Evolutionary conservation across 2,329 filamentous ascomycete genomes (phyloP).

Genomic region (Fusarium sp.): DNA sequence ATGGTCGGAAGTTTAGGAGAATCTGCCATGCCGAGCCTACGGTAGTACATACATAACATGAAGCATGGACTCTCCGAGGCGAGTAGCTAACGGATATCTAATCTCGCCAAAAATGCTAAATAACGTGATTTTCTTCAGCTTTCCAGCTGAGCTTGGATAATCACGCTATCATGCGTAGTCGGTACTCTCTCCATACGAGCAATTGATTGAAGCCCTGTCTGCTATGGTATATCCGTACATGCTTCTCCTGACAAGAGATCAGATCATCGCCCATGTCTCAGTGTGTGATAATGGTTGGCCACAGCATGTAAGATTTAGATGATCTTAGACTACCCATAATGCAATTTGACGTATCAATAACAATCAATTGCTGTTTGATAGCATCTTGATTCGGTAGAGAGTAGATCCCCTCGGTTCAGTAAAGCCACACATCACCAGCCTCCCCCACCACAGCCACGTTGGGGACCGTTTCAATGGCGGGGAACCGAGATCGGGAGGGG

Average conservation of each 20-base stretch:
- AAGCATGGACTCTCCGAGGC: slow-evolving; percentile 17
- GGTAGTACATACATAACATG: neutral
- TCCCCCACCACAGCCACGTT: slow-evolving; percentile 43
- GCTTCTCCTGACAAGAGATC: neutral
- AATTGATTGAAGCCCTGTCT: neutral
- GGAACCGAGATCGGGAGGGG: slow-evolving; percentile 42
- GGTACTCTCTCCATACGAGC: neutral
- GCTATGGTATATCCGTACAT: neutral
- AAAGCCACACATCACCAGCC: slow-evolving; percentile 40
- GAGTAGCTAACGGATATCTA: slow-evolving; percentile 4
- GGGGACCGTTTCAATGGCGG: slow-evolving; percentile 27
- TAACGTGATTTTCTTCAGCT: slow-evolving; percentile 32
- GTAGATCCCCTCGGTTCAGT: neutral
- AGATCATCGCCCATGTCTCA: too few species aligned
- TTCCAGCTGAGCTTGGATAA: slow-evolving; percentile 10
- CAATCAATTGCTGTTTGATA: neutral
- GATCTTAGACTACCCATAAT: neutral
- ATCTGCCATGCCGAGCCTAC: slow-evolving; percentile 35
- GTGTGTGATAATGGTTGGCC: neutral
- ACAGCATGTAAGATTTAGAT: neutral
- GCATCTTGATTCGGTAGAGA: neutral
- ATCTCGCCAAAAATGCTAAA: slow-evolving; percentile 38
- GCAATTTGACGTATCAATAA: neutral
- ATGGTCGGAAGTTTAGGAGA: slow-evolving; percentile 29
- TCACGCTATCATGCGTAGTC: slow-evolving; percentile 10